phyloP scores from a whole-genome alignment of 257 asterid species.

The Nicotiana knightiana region DNA sequence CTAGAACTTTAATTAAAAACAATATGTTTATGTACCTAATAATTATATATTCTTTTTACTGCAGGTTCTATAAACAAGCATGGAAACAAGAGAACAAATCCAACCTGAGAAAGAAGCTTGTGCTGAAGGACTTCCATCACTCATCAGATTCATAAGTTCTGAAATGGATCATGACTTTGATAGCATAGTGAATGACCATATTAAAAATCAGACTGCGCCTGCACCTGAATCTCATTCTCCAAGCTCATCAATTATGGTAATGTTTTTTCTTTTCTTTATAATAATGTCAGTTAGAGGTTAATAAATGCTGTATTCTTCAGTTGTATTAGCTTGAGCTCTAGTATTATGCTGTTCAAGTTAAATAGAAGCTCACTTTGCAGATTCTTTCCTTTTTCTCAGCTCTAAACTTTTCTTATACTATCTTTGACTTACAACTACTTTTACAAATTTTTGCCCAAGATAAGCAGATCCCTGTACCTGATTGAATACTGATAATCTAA shows the following conservation, averaged over 20 bases:
- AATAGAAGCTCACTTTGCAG: neutral
- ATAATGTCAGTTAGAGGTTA: neutral
- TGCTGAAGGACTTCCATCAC: conserved; percentile 34
- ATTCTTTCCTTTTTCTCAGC: neutral
- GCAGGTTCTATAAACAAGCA: neutral
- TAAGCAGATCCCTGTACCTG: neutral
- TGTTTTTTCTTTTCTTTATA: neutral
- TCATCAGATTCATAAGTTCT: conserved; percentile 39
- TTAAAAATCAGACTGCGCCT: conserved; percentile 9
- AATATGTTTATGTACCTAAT: neutral
- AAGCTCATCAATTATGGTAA: conserved; percentile 24
- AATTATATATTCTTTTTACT: too few relatives aligned
- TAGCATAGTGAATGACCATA: conserved; percentile 8
- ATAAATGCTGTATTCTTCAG: neutral
- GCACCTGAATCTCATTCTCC: conserved; percentile 6
- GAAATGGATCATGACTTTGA: conserved; percentile 55
- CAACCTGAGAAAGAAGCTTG: conserved; percentile 10
- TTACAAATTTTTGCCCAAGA: neutral
- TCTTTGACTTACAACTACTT: neutral
- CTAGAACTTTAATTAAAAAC: neutral
- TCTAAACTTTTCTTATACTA: neutral
- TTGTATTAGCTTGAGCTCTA: neutral
- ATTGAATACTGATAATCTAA: neutral
- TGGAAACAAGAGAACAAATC: conserved; percentile 25
- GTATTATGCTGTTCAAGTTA: neutral